Evolutionary conservation across 73 alveolate genomes (phyloP).

Genomic region (Uronychia binucleata): DNA sequence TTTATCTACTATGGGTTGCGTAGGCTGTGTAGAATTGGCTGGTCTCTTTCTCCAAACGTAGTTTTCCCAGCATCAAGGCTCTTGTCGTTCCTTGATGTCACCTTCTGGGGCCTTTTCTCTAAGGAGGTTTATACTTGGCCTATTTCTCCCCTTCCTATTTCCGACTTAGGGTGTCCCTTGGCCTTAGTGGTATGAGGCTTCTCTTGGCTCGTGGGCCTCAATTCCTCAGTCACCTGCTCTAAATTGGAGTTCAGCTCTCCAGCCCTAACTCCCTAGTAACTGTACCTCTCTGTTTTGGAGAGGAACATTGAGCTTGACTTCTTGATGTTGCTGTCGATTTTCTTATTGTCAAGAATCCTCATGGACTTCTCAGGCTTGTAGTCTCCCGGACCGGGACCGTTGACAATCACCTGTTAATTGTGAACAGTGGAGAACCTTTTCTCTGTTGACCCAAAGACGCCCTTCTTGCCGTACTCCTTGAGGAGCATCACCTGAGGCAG

Average conservation of each 20-base stretch:
- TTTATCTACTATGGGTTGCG: too few species aligned
- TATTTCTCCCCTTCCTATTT: too few species aligned
- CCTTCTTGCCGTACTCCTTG: conserved; percentile 60
- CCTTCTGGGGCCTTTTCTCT: too few species aligned
- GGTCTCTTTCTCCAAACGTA: too few species aligned
- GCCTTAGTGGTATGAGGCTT: conserved; percentile 25
- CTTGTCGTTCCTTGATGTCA: too few species aligned
- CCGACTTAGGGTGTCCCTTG: too few species aligned
- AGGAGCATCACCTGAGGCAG: conserved; percentile 24
- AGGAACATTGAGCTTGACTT: conserved; percentile 42
- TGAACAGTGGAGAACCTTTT: conserved; percentile 34
- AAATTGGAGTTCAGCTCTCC: neutral
- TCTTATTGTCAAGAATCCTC: conserved; percentile 14
- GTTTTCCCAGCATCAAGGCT: too few species aligned
- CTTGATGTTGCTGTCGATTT: conserved; percentile 40
- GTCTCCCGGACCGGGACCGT: conserved; percentile 60
- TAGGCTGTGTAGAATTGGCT: too few species aligned
- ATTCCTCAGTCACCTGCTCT: neutral
- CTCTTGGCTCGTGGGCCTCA: conserved; percentile 12
- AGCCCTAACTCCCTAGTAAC: conserved; percentile 6
- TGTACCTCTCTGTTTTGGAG: conserved; percentile 43
- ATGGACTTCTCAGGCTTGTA: conserved; percentile 44
- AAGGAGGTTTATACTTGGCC: too few species aligned
- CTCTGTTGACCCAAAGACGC: conserved; percentile 71
- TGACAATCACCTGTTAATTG: conserved; percentile 1